These are phyloP conservation scores for Thuidium tamariscinum DNA, from an alignment of 225 moss, liverwort and hornwort species.

Conservation along the genomic window DNA sequence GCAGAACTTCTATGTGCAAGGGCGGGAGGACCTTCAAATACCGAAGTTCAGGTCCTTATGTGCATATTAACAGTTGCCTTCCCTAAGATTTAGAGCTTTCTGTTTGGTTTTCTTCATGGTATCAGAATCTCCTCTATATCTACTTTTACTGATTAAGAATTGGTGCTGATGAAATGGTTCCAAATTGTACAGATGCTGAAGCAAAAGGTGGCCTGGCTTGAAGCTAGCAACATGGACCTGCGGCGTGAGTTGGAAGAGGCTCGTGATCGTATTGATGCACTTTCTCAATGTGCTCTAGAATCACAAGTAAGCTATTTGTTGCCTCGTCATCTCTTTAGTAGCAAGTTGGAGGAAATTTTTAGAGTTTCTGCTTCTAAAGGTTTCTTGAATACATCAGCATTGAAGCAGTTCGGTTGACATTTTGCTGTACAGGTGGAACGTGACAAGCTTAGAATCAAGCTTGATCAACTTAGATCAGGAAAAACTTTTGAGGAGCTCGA, in stretches of 20 bases:
- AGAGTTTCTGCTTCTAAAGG: background rate
- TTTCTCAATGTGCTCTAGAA: conserved; percentile 58
- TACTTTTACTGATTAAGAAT: background rate
- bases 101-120: background rate
- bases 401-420: background rate
- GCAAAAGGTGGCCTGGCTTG: conserved; percentile 83
- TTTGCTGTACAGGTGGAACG: conserved; percentile 50
- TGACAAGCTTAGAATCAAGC: conserved; percentile 64
- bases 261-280: conserved; percentile 50
- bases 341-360: background rate
- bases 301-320: conserved; percentile 39
- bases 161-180: background rate
- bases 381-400: background rate
- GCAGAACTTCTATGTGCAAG: conserved; percentile 90
- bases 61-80: background rate
- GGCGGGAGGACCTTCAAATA: conserved; percentile 71
- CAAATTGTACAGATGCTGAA: conserved; percentile 59
- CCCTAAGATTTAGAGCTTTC: background rate
- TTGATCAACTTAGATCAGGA: conserved; percentile 76
- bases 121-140: background rate
- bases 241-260: conserved; percentile 65
- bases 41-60: conserved; percentile 64
- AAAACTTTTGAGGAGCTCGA: conserved; percentile 73
- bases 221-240: conserved; percentile 72
- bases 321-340: background rate